phyloP scores from a whole-genome alignment of 2,329 filamentous ascomycete species.

The Parasarocladium wereldwijsianum region DNA sequence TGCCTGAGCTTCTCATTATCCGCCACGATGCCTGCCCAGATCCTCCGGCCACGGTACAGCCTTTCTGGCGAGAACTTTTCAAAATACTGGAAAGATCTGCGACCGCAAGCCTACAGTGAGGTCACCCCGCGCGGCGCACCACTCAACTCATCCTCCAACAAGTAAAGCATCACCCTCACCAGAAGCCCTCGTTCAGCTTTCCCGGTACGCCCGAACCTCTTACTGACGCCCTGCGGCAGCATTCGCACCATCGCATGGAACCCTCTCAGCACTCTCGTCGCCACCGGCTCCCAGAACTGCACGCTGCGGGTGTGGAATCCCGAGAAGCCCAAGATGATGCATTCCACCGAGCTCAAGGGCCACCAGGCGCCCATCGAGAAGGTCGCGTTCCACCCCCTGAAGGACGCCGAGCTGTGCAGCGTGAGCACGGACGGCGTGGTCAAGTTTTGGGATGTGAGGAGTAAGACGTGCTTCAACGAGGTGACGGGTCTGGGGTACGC shows the following conservation, averaged over 20 bases:
- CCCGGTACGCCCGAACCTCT: background rate
- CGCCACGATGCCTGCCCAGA: too few species aligned
- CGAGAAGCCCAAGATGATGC: conserved; percentile 57
- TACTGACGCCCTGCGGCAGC: conserved; percentile 23
- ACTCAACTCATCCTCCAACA: too few species aligned
- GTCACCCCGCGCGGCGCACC: conserved; percentile 35
- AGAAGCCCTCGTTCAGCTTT: conserved; percentile 6
- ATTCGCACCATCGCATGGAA: conserved; percentile 82
- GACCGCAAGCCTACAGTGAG: conserved; percentile 58
- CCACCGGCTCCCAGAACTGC: conserved; percentile 60
- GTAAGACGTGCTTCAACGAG: conserved; percentile 55
- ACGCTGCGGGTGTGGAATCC: conserved; percentile 71
- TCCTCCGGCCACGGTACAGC: conserved; percentile 32
- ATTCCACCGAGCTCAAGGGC: conserved; percentile 61
- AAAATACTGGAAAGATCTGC: conserved; percentile 48
- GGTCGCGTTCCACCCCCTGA: conserved; percentile 63
- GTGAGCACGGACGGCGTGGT: conserved; percentile 60
- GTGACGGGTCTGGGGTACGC: conserved; percentile 51
- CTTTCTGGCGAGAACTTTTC: conserved; percentile 59
- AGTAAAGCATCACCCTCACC: conserved; percentile 8
- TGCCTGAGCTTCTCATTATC: too few species aligned
- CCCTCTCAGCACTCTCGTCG: conserved; percentile 67
- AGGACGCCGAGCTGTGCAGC: conserved; percentile 64
- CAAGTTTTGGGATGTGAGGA: conserved; percentile 69
- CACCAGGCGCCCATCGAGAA: conserved; percentile 54